phyloP scores from a whole-genome alignment of 208 protist genomes.

The Leishmania tarentolae region DNA sequence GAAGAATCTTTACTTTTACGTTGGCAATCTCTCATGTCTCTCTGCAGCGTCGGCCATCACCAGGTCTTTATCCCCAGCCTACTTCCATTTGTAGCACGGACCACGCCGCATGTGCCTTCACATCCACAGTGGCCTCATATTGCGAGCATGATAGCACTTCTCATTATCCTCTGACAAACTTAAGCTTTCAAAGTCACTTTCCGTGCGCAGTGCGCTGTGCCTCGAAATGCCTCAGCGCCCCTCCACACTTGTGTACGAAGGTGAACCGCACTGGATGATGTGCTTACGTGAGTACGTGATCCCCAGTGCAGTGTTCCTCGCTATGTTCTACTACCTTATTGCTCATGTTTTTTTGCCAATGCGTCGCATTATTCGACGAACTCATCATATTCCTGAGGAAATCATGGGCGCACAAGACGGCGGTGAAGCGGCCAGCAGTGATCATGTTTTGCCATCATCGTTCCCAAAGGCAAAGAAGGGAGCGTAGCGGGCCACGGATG shows the following conservation, averaged over 20 bases:
- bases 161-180: background rate
- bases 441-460: background rate
- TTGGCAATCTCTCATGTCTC: background rate
- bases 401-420: background rate
- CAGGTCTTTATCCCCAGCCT: background rate
- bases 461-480: background rate
- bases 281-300: conserved; percentile 68
- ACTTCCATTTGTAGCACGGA: background rate
- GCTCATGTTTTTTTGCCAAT: conserved; percentile 51
- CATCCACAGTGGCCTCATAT: background rate
- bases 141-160: background rate
- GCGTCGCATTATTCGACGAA: conserved; percentile 35
- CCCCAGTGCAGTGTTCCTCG: conserved; percentile 47
- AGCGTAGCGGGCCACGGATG: background rate
- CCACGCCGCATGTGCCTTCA: background rate
- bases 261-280: conserved; percentile 46
- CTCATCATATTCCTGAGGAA: conserved; percentile 10
- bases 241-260: conserved; percentile 21
- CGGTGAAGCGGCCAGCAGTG: background rate
- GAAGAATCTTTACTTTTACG: background rate
- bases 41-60: background rate
- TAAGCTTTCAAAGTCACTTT: too few relatives aligned
- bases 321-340: conserved; percentile 53
- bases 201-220: background rate
- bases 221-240: background rate